phyloP scores from a whole-genome alignment of 352 stramenopile species.

The Phytophthora tentaculata region DNA sequence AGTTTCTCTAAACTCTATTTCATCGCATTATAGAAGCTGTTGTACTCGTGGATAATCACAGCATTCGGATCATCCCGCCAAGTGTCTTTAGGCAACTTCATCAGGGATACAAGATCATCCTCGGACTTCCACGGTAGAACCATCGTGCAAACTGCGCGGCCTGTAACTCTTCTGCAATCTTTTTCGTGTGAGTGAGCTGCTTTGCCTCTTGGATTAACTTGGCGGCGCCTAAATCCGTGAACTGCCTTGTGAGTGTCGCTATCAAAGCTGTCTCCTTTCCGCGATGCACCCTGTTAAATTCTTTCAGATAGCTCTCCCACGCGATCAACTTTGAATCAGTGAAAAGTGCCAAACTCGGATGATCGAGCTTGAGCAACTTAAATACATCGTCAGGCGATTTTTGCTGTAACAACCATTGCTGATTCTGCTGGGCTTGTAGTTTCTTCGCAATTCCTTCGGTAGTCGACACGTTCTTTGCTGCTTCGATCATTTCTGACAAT shows the following conservation, averaged over 20 bases:
- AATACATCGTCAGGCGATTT: constrained; percentile 13
- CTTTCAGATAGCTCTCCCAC: constrained; percentile 6
- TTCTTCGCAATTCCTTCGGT: constrained; percentile 1
- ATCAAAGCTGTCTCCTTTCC: constrained; percentile 2
- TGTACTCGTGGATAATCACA: background rate
- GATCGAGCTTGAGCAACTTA: constrained; percentile 1
- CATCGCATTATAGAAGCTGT: background rate
- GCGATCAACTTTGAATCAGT: background rate
- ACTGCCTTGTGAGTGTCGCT: background rate
- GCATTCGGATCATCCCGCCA: background rate
- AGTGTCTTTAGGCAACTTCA: background rate
- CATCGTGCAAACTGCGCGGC: background rate
- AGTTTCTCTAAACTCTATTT: background rate
- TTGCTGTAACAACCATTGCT: background rate
- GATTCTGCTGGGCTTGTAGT: constrained; percentile 7
- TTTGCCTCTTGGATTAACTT: background rate
- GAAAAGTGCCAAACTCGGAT: background rate
- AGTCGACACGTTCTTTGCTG: constrained; percentile 1
- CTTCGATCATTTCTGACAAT: constrained; percentile 12
- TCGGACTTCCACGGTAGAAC: background rate
- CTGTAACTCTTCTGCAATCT: constrained; percentile 1
- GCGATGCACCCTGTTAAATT: background rate
- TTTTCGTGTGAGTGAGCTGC: background rate
- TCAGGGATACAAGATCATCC: background rate
- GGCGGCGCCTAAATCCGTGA: background rate